These are phyloP conservation scores for Rhodotorula babjevae DNA, from an alignment of 768 basidiomycete genomes.

Conservation along the genomic window DNA sequence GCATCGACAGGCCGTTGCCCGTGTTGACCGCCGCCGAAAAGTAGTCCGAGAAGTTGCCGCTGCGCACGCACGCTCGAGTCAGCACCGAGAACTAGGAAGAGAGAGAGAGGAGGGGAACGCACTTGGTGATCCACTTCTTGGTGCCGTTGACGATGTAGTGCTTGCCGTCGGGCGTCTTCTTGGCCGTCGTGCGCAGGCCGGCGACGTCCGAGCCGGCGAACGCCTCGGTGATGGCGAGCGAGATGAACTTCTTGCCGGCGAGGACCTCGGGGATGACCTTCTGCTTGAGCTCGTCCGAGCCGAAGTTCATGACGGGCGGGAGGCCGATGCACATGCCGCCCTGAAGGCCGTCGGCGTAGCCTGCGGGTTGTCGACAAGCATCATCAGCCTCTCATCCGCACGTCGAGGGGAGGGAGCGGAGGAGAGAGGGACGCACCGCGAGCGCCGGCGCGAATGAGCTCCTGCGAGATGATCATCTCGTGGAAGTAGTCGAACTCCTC, in stretches of 20 bases:
- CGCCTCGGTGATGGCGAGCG: conserved; percentile 39
- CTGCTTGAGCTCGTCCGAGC: conserved; percentile 36
- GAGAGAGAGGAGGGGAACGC: neutral
- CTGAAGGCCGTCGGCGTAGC: conserved; percentile 70
- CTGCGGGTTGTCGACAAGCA: neutral
- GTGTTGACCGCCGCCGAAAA: conserved; percentile 38
- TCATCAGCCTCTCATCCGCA: neutral
- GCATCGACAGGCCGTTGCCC: conserved; percentile 44
- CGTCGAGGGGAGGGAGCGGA: neutral
- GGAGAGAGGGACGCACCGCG: conserved; percentile 12
- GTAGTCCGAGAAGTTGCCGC: conserved; percentile 38
- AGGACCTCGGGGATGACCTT: conserved; percentile 37
- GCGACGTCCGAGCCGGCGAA: conserved; percentile 41
- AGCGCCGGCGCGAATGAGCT: conserved; percentile 28
- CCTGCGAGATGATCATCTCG: conserved; percentile 51
- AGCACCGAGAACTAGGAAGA: too few species aligned
- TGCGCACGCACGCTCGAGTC: neutral
- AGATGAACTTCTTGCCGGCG: conserved; percentile 37
- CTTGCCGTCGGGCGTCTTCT: conserved; percentile 42
- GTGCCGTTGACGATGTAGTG: conserved; percentile 43
- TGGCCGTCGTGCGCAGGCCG: conserved; percentile 39
- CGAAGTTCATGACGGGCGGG: conserved; percentile 40
- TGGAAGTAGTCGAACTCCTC: conserved; percentile 92
- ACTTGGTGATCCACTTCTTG: conserved; percentile 27
- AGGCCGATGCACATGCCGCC: conserved; percentile 42